phyloP scores from a whole-genome alignment of 1,284 basidiomycete species.

The Pyrrhoderma lamaoense region DNA sequence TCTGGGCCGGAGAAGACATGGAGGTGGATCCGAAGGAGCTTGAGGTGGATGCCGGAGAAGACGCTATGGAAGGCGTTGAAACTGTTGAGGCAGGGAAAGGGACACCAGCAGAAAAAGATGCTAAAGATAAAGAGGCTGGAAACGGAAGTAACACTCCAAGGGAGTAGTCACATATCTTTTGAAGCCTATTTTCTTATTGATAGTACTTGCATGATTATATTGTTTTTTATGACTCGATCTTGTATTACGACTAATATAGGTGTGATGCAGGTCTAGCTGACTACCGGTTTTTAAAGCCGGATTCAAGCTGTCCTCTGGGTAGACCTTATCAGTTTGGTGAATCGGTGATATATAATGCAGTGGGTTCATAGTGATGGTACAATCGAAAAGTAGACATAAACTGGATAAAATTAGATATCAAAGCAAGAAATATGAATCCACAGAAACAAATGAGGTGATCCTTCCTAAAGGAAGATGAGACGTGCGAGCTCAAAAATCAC shows the following conservation, averaged over 20 bases:
- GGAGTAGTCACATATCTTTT: neutral
- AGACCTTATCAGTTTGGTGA: too few relatives aligned
- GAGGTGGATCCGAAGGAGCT: conserved; percentile 72
- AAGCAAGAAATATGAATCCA: too few relatives aligned
- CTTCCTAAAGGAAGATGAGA: conserved; percentile 52
- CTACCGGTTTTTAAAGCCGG: too few relatives aligned
- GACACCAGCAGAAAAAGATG: conserved; percentile 15
- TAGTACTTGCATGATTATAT: too few relatives aligned
- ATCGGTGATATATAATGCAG: too few relatives aligned
- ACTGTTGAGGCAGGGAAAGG: conserved; percentile 20
- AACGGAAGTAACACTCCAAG: neutral
- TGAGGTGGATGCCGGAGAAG: conserved; percentile 45
- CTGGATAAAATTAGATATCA: too few relatives aligned
- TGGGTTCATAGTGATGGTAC: too few relatives aligned
- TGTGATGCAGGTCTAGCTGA: too few relatives aligned
- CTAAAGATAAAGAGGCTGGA: conserved; percentile 1
- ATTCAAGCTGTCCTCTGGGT: too few relatives aligned
- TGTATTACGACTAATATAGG: too few relatives aligned
- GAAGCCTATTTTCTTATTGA: neutral
- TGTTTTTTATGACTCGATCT: too few relatives aligned
- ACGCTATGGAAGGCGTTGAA: conserved; percentile 64
- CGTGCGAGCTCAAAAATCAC: conserved; percentile 67
- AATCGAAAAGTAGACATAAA: too few relatives aligned
- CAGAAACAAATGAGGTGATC: neutral
- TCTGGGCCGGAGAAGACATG: conserved; percentile 79